These are phyloP conservation scores for Dichomitus squalens DNA, from an alignment of 1,284 basidiomycete genomes.

Conservation along the genomic window DNA sequence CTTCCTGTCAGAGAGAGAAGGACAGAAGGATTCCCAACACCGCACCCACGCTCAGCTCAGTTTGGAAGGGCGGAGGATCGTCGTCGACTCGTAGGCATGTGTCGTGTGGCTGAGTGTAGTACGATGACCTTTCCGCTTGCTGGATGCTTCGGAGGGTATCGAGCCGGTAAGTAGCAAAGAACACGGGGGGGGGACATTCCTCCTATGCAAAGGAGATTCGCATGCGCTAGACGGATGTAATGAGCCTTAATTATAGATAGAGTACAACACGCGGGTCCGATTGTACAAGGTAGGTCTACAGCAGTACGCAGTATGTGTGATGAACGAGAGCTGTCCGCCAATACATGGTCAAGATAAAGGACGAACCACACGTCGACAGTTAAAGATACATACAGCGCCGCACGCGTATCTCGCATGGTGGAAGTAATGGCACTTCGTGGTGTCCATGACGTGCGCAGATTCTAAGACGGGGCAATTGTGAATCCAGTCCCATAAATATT, in stretches of 20 bases:
- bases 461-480: constrained; percentile 3
- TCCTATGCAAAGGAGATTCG: background rate
- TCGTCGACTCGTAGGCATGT: background rate
- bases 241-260: background rate
- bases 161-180: background rate
- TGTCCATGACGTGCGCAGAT: background rate
- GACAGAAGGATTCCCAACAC: background rate
- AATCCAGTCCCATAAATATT: constrained; percentile 1
- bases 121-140: background rate
- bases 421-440: background rate
- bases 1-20: background rate
- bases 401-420: background rate
- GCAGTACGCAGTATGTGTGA: background rate
- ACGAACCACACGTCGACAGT: background rate
- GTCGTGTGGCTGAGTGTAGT: background rate
- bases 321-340: background rate
- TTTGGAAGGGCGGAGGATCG: background rate
- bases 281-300: background rate
- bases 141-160: background rate
- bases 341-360: background rate
- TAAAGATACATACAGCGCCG: background rate
- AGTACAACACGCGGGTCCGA: background rate
- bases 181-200: background rate
- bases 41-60: background rate
- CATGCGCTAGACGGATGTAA: background rate